Conservation (phyloP, 495 filamentous ascomycete genomes). For the Parmelia sp. region DNA sequence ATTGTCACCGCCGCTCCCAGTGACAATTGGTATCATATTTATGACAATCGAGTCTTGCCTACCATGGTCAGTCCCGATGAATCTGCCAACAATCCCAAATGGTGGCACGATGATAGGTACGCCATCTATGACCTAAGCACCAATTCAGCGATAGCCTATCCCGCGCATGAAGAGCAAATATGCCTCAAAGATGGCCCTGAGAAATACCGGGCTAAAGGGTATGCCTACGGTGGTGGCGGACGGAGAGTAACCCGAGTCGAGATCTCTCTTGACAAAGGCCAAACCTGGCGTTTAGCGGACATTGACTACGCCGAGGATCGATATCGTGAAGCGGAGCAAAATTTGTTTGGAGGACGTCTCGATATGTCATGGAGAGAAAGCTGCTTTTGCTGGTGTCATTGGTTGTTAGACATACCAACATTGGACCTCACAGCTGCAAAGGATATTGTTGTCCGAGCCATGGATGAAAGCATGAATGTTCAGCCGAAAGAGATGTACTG, state of each 20-base stretch:
- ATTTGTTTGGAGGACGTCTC: constrained; percentile 69
- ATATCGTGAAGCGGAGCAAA: constrained; percentile 63
- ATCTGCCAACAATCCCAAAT: constrained; percentile 63
- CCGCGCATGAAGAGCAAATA: constrained; percentile 71
- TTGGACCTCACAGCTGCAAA: constrained; percentile 54
- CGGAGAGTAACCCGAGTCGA: constrained; percentile 78
- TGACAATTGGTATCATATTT: constrained; percentile 95
- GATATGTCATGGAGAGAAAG: constrained; percentile 80
- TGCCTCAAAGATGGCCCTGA: constrained; percentile 42
- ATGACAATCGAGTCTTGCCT: constrained; percentile 88
- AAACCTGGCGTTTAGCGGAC: constrained; percentile 70
- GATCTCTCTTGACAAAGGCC: constrained; percentile 77
- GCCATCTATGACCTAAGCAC: constrained; percentile 91
- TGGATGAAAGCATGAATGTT: constrained; percentile 85
- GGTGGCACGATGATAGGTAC: constrained; percentile 89
- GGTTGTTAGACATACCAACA: constrained; percentile 67
- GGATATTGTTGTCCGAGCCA: constrained; percentile 77
- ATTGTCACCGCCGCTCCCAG: constrained; percentile 73
- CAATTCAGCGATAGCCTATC: constrained; percentile 78
- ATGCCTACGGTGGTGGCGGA: constrained; percentile 90
- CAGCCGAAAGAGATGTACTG: constrained; percentile 96
- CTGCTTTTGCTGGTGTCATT: constrained; percentile 93
- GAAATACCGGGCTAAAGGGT: constrained; percentile 65
- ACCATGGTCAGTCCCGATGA: constrained; percentile 83
- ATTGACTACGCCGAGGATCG: constrained; percentile 83